Base-by-base conservation (phyloP, 129 eudicot genomes). In the Rutidosis leptorrhynchoides region DNA sequence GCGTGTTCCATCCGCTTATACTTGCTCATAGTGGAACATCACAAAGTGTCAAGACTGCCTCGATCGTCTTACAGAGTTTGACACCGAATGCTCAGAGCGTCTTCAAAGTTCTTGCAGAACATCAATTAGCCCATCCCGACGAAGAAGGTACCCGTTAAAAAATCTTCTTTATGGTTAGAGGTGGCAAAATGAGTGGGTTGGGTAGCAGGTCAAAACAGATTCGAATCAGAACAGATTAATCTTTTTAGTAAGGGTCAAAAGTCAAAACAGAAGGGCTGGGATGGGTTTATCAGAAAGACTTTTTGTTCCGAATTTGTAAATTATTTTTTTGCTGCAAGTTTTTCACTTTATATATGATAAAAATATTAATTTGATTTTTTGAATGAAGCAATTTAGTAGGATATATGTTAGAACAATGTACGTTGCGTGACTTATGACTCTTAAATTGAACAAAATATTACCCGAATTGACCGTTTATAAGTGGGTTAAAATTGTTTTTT, bases 41-140 rank as follows among this genome's bases (percentile, higher is more conserved):
- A 7, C 99, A 93, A 82, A 93, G 73, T 68, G 95, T 90, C 25
- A 93, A 89, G 77, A 88, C 96, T 1, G 96, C 96, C 68, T 79
- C 95, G 19, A 89, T 93, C 17, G 99, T 93, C 64, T 69, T 93
- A 35, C 93, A 93, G 65, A 89, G 99, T 68, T 86, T 93, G 83
- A 93, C 99, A 2, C 96, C 96, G n/a, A 93, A 93, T 80, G 99
- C 99, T 14, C 99, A 84, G 67, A 89, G 81, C 9, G 95, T 89
- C 6, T 93, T 89, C 17, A 94, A 89, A 83, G 90, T 94, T 82
- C 89, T 94, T 77, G 97, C 85, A 35, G 84, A 94, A 54, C 84
- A 82, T 86, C 99, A 94, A 71, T 81, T 89, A 37, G 84, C 93
- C 69, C 84, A 93, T 75, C 96, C 86, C 10, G 92, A 88, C 25